These are phyloP conservation scores for Penicillium sp. DNA, from an alignment of 2,329 filamentous ascomycete species.

Conservation along the genomic window DNA sequence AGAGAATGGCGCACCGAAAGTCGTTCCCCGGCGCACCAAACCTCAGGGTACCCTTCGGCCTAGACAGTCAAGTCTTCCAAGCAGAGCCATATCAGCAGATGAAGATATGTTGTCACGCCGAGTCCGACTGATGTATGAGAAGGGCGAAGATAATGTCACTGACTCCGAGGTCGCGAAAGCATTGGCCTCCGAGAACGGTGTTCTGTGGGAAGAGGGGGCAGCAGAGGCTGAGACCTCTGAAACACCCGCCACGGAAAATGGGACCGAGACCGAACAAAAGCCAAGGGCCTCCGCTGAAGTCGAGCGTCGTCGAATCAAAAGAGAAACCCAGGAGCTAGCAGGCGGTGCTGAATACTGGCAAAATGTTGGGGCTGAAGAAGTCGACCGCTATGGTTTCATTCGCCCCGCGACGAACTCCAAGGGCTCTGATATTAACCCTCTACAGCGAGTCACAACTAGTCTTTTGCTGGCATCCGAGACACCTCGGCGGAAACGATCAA, in stretches of 20 bases:
- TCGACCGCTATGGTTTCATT: conserved; percentile 69
- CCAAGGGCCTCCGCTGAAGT: conserved; percentile 30
- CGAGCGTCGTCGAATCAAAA: conserved; percentile 41
- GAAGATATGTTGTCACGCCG: conserved; percentile 64
- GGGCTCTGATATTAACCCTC: conserved; percentile 39
- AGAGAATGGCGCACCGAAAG: conserved; percentile 24
- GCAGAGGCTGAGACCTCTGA: conserved; percentile 31
- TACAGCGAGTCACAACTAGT: conserved; percentile 62
- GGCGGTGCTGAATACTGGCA: conserved; percentile 68
- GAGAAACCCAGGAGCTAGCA: conserved; percentile 59
- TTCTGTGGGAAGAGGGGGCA: conserved; percentile 42
- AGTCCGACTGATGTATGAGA: conserved; percentile 65
- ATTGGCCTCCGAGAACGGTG: conserved; percentile 40
- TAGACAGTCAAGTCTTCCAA: conserved; percentile 38
- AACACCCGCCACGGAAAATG: conserved; percentile 21
- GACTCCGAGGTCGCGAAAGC: conserved; percentile 43
- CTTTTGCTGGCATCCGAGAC: conserved; percentile 58
- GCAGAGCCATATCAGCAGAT: conserved; percentile 61
- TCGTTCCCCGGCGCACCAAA: conserved; percentile 28
- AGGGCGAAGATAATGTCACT: conserved; percentile 57
- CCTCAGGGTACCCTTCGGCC: conserved; percentile 41
- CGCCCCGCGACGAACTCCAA: conserved; percentile 32
- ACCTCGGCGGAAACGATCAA: conserved; percentile 55
- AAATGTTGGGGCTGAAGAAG: conserved; percentile 58
- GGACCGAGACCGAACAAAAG: conserved; percentile 29